These are phyloP conservation scores for Marasmius sp. DNA, from an alignment of 1,284 basidiomycete genomes.

Conservation along the genomic window DNA sequence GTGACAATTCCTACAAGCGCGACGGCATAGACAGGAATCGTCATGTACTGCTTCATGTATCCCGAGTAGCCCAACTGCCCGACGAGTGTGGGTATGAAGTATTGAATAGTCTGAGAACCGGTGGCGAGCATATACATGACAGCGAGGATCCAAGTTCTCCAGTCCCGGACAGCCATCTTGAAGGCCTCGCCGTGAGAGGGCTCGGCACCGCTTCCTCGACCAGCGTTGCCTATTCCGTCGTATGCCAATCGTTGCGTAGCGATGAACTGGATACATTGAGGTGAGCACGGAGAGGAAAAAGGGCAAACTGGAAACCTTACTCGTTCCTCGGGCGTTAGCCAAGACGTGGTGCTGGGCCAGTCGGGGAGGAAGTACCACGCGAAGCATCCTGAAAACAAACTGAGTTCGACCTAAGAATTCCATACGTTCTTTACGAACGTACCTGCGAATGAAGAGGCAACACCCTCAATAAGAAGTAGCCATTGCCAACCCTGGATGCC, in stretches of 20 bases:
- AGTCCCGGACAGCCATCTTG: conserved; percentile 33
- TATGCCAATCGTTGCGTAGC: conserved; percentile 38
- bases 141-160: conserved; percentile 31
- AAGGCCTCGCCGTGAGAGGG: conserved; percentile 32
- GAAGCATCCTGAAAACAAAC: conserved; percentile 3
- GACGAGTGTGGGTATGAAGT: conserved; percentile 41
- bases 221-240: conserved; percentile 32
- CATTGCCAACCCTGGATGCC: conserved; percentile 40
- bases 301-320: neutral
- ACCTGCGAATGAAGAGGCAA: conserved; percentile 11
- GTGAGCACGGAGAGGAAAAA: neutral
- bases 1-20: conserved; percentile 32
- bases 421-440: neutral
- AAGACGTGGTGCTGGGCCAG: conserved; percentile 36
- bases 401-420: neutral
- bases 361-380: conserved; percentile 32
- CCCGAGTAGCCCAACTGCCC: conserved; percentile 36
- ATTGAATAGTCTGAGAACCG: conserved; percentile 43
- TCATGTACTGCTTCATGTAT: conserved; percentile 39
- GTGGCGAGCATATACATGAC: conserved; percentile 36
- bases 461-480: conserved; percentile 32
- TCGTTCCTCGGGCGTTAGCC: conserved; percentile 36
- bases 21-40: conserved; percentile 39
- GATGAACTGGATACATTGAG: conserved; percentile 22
- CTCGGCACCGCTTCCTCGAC: conserved; percentile 11